phyloP scores from a whole-genome alignment of 768 basidiomycete species.

The Amanita pallidorosea region DNA sequence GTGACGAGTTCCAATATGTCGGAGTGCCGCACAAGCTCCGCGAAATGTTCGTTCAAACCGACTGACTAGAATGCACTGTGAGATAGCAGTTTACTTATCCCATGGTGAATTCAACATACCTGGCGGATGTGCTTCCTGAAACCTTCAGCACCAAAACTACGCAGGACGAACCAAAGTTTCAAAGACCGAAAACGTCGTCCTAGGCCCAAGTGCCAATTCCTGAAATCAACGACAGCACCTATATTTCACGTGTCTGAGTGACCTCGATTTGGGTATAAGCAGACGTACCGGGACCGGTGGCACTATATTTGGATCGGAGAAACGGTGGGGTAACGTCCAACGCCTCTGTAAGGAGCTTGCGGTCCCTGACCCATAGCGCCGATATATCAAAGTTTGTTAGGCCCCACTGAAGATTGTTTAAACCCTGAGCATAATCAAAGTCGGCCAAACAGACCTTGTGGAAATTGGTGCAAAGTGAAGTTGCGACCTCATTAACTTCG shows the following conservation, averaged over 20 bases:
- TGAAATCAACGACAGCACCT: conserved; percentile 80
- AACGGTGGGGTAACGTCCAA: conserved; percentile 82
- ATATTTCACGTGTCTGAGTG: neutral
- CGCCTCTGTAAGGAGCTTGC: conserved; percentile 63
- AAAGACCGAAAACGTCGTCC: conserved; percentile 86
- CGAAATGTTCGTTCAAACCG: conserved; percentile 48
- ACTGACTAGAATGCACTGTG: conserved; percentile 43
- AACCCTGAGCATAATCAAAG: neutral
- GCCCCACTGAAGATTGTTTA: conserved; percentile 51
- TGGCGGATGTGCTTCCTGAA: conserved; percentile 47
- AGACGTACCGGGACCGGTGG: conserved; percentile 29
- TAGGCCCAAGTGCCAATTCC: conserved; percentile 76
- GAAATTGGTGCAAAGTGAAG: conserved; percentile 84
- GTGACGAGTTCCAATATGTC: conserved; percentile 54
- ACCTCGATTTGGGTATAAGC: neutral
- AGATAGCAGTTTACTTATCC: neutral
- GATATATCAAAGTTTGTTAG: conserved; percentile 84
- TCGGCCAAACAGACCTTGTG: conserved; percentile 52
- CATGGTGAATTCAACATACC: conserved; percentile 21
- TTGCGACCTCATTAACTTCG: conserved; percentile 64
- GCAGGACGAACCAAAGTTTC: conserved; percentile 88
- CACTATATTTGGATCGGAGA: conserved; percentile 69
- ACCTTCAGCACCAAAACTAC: conserved; percentile 72
- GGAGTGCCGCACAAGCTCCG: conserved; percentile 38
- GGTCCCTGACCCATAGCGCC: conserved; percentile 68